These are phyloP conservation scores for Umbelopsis sp. DNA, from an alignment of 371 early-diverging fungal species.

Conservation along the genomic window DNA sequence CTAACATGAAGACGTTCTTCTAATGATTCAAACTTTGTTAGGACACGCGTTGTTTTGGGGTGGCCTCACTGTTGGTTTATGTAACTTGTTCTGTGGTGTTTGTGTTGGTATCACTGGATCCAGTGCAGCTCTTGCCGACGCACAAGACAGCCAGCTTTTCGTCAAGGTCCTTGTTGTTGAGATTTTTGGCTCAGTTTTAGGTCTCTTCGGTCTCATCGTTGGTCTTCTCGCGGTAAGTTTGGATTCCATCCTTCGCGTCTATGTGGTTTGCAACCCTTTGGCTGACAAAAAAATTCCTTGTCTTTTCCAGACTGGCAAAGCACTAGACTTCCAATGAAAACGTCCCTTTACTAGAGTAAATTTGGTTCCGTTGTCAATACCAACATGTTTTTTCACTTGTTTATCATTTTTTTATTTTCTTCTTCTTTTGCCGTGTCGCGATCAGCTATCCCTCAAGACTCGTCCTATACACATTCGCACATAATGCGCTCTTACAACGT, in stretches of 20 bases:
- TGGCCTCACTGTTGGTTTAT: conserved; percentile 93
- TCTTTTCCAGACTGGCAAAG: conserved; percentile 54
- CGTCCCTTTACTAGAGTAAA: conserved; percentile 8
- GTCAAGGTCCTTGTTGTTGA: conserved; percentile 97
- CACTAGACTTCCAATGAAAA: conserved; percentile 51
- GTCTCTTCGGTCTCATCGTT: conserved; percentile 95
- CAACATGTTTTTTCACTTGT: conserved; percentile 7
- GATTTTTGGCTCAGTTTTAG: conserved; percentile 96
- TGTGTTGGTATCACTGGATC: conserved; percentile 95
- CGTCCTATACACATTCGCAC: conserved; percentile 9
- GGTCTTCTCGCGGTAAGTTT: conserved; percentile 70
- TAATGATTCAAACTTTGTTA: conserved; percentile 21
- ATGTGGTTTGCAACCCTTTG: neutral
- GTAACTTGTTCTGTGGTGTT: conserved; percentile 93
- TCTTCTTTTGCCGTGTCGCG: neutral
- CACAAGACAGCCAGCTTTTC: conserved; percentile 92
- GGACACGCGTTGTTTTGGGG: conserved; percentile 96
- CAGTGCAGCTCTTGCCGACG: conserved; percentile 94
- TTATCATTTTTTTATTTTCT: neutral
- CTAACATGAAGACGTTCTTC: neutral
- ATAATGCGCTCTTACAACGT: neutral
- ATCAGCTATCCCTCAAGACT: neutral
- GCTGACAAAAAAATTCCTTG: conserved; percentile 1
- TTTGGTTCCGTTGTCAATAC: neutral
- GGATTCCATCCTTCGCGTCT: neutral